Evolutionary conservation across 768 basidiomycete genomes (phyloP).

Genomic region (Hebeloma cylindrosporum): DNA sequence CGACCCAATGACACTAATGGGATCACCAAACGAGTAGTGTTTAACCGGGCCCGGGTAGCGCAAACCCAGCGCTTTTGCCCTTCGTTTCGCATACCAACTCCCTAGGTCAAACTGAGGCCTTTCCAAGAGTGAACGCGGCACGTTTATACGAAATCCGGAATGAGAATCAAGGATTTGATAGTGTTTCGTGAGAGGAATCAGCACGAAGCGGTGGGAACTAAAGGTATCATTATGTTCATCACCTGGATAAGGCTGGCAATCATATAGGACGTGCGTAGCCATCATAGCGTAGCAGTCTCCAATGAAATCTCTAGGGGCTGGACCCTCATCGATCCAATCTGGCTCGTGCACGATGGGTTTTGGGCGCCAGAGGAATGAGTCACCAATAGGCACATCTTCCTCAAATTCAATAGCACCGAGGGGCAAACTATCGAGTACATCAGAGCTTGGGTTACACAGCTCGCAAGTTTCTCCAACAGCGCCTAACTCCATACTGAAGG

Average conservation of each 20-base stretch:
- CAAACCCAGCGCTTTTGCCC: not conserved
- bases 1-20: no score
- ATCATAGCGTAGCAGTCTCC: slow-evolving; percentile 4
- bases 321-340: not conserved
- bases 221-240: not conserved
- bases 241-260: slow-evolving; percentile 6
- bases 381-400: not conserved
- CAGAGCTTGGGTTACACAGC: no score
- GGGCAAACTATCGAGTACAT: slow-evolving; percentile 16
- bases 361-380: no score
- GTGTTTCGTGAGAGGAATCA: no score
- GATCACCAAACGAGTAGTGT: not conserved
- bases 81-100: slow-evolving; percentile 5
- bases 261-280: not conserved
- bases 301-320: not conserved
- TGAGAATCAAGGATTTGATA: no score
- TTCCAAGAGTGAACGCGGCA: no score
- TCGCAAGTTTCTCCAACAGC: not conserved
- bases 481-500: not conserved
- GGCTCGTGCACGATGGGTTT: no score
- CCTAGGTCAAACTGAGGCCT: slow-evolving; percentile 6
- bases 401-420: slow-evolving; percentile 8
- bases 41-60: no score
- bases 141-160: no score
- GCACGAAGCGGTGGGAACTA: no score